Percentiles rank a stretch among this genome's conserved stretches.
Evolutionary conservation across 768 basidiomycete genomes (phyloP).

Genomic region (Trametes elegans): DNA sequence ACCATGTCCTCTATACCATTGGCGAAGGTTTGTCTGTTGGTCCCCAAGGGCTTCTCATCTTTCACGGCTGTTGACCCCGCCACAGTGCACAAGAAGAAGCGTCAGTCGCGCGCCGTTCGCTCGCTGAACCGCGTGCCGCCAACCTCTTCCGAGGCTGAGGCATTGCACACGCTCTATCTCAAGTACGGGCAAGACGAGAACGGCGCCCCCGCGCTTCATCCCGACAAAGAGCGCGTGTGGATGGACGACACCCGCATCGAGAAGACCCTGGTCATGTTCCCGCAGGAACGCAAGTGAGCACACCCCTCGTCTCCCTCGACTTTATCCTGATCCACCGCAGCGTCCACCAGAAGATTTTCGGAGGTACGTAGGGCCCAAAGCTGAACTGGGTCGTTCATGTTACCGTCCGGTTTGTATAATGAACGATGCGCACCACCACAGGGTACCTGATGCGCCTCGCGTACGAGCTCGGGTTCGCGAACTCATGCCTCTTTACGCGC

Average conservation of each 20-base stretch:
- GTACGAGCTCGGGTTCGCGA: slow-evolving; percentile 78
- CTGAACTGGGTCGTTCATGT: too few species aligned
- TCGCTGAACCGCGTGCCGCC: slow-evolving; percentile 76
- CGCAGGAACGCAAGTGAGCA: slow-evolving; percentile 78
- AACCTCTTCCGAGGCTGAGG: slow-evolving; percentile 61
- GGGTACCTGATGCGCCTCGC: slow-evolving; percentile 64
- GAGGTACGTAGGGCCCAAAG: slow-evolving; percentile 58
- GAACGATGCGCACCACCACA: slow-evolving; percentile 8
- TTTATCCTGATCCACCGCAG: slow-evolving; percentile 34
- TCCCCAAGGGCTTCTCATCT: not conserved
- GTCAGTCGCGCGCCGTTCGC: slow-evolving; percentile 49
- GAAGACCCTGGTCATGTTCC: slow-evolving; percentile 76
- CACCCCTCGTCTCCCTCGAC: not conserved
- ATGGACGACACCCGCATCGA: slow-evolving; percentile 75
- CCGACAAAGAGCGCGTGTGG: slow-evolving; percentile 50
- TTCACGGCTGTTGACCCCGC: not conserved
- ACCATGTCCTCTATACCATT: slow-evolving; percentile 57
- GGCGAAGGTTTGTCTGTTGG: slow-evolving; percentile 71
- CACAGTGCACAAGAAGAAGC: slow-evolving; percentile 59
- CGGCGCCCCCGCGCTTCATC: slow-evolving; percentile 19
- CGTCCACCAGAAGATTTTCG: slow-evolving; percentile 82
- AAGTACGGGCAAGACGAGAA: slow-evolving; percentile 48
- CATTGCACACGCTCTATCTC: slow-evolving; percentile 69
- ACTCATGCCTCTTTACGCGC: slow-evolving; percentile 65
- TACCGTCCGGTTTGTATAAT: not conserved